Conservation (phyloP, 768 basidiomycete species). For the Lyophyllum atratum region DNA sequence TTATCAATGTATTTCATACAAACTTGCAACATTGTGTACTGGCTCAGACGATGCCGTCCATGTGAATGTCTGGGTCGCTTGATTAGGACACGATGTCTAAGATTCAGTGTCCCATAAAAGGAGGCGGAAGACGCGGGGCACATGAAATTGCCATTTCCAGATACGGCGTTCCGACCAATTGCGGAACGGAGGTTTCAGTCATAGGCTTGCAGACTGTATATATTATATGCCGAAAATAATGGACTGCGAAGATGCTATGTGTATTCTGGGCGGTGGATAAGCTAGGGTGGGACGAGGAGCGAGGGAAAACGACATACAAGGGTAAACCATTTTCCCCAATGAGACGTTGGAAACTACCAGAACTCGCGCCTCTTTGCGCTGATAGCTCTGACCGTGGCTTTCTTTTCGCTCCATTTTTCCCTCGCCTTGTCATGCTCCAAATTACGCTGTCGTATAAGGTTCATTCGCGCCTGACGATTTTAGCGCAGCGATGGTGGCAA, state of each 20-base stretch:
- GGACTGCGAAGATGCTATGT: not conserved
- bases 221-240: conserved; percentile 6
- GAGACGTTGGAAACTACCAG: conserved; percentile 52
- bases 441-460: conserved; percentile 44
- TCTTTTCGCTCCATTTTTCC: conserved; percentile 73
- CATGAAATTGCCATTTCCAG: conserved; percentile 28
- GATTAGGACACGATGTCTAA: conserved; percentile 23
- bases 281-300: not conserved
- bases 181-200: conserved; percentile 4
- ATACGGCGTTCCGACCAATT: conserved; percentile 38
- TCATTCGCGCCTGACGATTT: conserved; percentile 49
- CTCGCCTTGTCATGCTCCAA: conserved; percentile 46
- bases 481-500: conserved; percentile 64
- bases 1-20: conserved; percentile 4
- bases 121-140: conserved; percentile 28
- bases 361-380: conserved; percentile 65
- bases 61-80: conserved; percentile 31
- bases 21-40: not conserved
- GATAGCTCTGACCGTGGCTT: conserved; percentile 62
- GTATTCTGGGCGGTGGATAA: not conserved
- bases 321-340: conserved; percentile 6
- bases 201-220: not conserved
- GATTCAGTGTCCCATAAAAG: conserved; percentile 22
- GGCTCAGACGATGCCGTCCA: conserved; percentile 15
- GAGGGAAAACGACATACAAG: conserved; percentile 3